Base-by-base conservation (phyloP, 768 basidiomycete species). In the Suillus clintonianus region DNA sequence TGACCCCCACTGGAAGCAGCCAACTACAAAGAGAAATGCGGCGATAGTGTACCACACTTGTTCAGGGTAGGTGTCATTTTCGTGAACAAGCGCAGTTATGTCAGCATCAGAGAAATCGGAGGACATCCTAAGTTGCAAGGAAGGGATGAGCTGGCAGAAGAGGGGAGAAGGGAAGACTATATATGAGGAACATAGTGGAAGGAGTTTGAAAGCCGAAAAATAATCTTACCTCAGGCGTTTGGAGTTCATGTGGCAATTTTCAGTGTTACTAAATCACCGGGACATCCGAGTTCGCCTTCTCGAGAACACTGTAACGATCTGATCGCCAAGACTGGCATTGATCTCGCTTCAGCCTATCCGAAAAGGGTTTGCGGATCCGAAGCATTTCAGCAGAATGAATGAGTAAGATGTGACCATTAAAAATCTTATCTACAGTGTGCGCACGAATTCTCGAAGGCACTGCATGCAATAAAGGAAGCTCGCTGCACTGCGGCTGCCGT, bases 1-100 rank as follows among this genome's bases (percentile, higher is more conserved):
- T 17, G 60, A 41, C 10, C 24, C 64, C 70, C 68, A 69, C 43
- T 69, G 65, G 60, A 71, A 71, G 53, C 61, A 60, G 45, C 68
- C 70, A 32, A 69, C 59, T n/a, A 62, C 1, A 54, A 71, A 55
- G 32, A 71, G 22, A 34, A 65, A 60, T n/a, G 30, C 3, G 8
- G 53, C 41, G 30, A 71, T 61, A 43, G 51, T 27, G 24, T 70
- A 27, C 61, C 71, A 71, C 9, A 62, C 65, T 13, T 45, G 43
- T 53, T 62, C 47, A 10, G 70, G 70, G 24, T 71, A 71, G n/a
- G 19, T n/a, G 4, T 17, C 5, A 36, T 56, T 22, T 48, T 22
- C 48, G 13, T 3, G 5, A 14, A 50, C 50, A 5, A 43, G 50
- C 8, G 48, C 32, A 5, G 10, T 14, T 56, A 56, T 30, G 17